phyloP scores from a whole-genome alignment of 768 basidiomycete genomes.

The Mycena vitilis region DNA sequence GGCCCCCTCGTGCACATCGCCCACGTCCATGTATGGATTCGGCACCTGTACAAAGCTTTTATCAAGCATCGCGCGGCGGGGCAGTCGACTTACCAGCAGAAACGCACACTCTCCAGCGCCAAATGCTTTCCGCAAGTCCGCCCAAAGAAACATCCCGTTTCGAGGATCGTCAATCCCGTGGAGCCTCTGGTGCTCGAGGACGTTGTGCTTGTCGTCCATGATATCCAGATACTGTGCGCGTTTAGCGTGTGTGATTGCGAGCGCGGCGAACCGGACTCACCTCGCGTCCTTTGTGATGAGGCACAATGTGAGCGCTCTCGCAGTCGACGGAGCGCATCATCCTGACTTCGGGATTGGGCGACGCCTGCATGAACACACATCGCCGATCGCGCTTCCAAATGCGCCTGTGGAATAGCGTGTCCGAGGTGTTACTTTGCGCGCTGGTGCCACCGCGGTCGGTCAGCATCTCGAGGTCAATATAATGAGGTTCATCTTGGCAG shows the following conservation, averaged over 20 bases:
- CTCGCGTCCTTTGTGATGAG: not conserved
- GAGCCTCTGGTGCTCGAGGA: not conserved
- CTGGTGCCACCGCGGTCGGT: not conserved
- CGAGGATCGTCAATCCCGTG: not conserved
- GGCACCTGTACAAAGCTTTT: not conserved
- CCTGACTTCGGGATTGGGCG: not conserved
- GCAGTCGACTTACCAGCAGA: not conserved
- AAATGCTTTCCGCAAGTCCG: not conserved
- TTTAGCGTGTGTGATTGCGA: not conserved
- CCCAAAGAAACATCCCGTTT: not conserved
- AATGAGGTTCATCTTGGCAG: not conserved
- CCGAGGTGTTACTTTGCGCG: not conserved
- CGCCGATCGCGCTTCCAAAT: not conserved
- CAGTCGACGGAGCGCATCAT: not conserved
- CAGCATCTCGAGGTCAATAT: not conserved
- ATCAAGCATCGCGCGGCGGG: too few relatives aligned
- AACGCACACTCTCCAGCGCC: not conserved
- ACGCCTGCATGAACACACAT: not conserved
- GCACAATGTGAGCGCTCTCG: not conserved
- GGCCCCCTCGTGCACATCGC: not conserved
- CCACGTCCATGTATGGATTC: slow-evolving; percentile 1
- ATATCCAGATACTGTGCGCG: not conserved
- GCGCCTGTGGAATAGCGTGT: not conserved
- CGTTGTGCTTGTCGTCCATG: not conserved
- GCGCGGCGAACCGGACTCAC: not conserved